These are phyloP conservation scores for Microcos paniculata DNA, from an alignment of 345 rosid species.

Conservation along the genomic window DNA sequence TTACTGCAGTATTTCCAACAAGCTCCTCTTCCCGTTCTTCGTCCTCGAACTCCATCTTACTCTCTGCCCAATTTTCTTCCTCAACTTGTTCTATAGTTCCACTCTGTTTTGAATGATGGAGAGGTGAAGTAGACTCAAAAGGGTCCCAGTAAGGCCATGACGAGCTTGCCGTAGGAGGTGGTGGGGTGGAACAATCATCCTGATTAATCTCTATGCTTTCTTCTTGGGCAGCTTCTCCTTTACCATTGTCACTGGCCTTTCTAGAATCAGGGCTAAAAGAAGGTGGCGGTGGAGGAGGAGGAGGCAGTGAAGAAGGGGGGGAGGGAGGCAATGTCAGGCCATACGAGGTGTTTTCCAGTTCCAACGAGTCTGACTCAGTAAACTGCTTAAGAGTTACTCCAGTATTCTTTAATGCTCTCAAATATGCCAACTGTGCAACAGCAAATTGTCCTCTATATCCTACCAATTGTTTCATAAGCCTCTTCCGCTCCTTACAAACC, in stretches of 20 bases:
- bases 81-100: constrained; percentile 40
- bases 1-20: constrained; percentile 26
- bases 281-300: constrained; percentile 79
- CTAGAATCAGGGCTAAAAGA: constrained; percentile 61
- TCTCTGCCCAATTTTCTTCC: constrained; percentile 74
- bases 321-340: neutral
- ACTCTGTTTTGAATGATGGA: constrained; percentile 25
- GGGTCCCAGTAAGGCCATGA: constrained; percentile 55
- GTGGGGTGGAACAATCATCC: constrained; percentile 33
- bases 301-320: neutral
- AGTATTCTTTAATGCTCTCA: constrained; percentile 80
- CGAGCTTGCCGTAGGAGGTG: constrained; percentile 43
- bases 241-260: constrained; percentile 27
- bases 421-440: constrained; percentile 68
- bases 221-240: constrained; percentile 34
- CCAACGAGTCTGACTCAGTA: constrained; percentile 82
- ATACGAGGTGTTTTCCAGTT: constrained; percentile 53
- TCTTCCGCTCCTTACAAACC: constrained; percentile 79
- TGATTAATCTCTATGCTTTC: constrained; percentile 42
- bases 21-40: constrained; percentile 46
- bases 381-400: constrained; percentile 90
- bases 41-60: constrained; percentile 66
- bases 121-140: constrained; percentile 32
- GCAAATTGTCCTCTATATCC: constrained; percentile 74
- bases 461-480: constrained; percentile 71